Evolutionary conservation across 768 basidiomycete species (phyloP), one percentile per base, ranked within the genome.

Genomic region (Suillus occidentalis): DNA sequence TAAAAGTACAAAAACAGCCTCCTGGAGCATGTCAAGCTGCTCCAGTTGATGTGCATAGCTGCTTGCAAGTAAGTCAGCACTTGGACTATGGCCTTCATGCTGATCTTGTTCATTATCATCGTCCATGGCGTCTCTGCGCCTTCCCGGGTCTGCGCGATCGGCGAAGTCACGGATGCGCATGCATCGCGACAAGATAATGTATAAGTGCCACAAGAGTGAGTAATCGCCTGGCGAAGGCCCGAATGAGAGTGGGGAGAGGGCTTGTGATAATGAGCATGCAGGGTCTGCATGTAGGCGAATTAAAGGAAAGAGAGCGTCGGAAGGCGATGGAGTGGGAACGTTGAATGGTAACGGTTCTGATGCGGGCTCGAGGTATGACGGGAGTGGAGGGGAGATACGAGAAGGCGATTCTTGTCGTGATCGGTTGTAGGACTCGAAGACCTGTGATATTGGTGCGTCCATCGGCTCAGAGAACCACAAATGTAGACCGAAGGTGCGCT

Each of bases 201-300:
- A 98, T 39, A 98, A 72, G 77, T 98, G 95, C 97, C 97, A 99
- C 8, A 92, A 84, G 63, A 97, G 79, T 25, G 94, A 87, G 73
- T 87, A 89, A 74, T 96, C 95, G n/a, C 87, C 76, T 0, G 90
- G 89, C 7, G 87, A 89, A 2, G 90, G 77, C 1, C 88, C 84
- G 68, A 91, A 94, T 28, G 92, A 92, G 9, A 88, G 78, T 0
- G 95, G 90, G 13, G 84, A 77, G 10, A 96, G 85, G 4, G 89
- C 82, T 43, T 82, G 88, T 61, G 85, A 96, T 61, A 86, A 84
- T 50, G 85, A 91, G 69, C 82, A 86, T 12, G 86, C 83, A 3
- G 89, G 88, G 62, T 94, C 89, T 12, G 91, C 84, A 74, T 88
- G 83, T 52, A 98, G 82, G 70, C 85, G 85, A 74, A 99, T 88